Evolutionary conservation across 768 basidiomycete species (phyloP), one percentile per base, ranked within the genome.

Genomic region (Agaricus bisporus): DNA sequence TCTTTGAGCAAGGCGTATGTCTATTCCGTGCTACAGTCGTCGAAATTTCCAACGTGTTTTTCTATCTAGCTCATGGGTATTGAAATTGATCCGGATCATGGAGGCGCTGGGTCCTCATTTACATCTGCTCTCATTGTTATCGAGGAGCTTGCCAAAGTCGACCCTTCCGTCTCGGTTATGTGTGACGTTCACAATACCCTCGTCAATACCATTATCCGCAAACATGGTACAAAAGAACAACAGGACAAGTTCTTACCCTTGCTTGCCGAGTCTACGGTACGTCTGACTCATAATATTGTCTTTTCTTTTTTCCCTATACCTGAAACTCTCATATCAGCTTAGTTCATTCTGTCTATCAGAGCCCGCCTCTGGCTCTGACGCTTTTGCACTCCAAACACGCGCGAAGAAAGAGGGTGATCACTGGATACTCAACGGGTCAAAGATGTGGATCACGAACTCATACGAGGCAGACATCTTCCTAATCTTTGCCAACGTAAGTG

Each of bases 361-460:
- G 66, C 73, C 93, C 1, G 85, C 81, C 0, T 95, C 94, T 8
- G 97, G 97, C 2, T 97, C 94, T 5, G 97, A 99, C 64, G 97
- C 97, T 0, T 99, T 99, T 66, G 94, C 95, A 0, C 74, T 99
- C 32, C 91, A 95, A 66, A 94, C 97, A 1, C 88, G 89, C 10
- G 95, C 97, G 14, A 86, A 78, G 66, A 90, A 88, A 68, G 86
- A 91, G 43, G 93, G 91, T 15, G 82, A 88, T 60, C 67, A 86
- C 66, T 98, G 87, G 80, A 73, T 93, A 28, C 66, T 99, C 49
- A 95, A 93, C 60, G 97, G 97, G n/a, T 91, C 91, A 52, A 99
- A 99, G 76, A 95, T 95, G 94, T 97, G 94, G 94, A 97, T 98
- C 56, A 95, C 94, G 22, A 98, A 98, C 70, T 95, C 93, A 0